These are phyloP conservation scores for Groenewaldozyma tartarivorans DNA, from an alignment of 805 yeast species.

Conservation along the genomic window DNA sequence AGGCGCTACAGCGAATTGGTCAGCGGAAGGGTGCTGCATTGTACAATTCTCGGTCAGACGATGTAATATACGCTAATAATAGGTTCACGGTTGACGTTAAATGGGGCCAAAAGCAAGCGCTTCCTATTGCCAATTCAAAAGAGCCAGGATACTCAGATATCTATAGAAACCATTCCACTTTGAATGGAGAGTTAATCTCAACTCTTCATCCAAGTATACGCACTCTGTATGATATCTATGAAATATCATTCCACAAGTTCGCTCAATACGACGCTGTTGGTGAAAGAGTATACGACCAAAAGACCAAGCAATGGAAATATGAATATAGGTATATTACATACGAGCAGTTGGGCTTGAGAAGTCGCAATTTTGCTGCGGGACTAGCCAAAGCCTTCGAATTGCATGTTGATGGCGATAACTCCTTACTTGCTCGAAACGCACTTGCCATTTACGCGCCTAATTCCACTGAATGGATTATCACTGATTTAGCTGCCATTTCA, in stretches of 20 bases:
- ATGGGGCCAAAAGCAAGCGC: slow-evolving; percentile 17
- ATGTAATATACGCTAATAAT: no score
- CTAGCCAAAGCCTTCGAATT: slow-evolving; percentile 32
- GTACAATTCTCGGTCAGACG: no score
- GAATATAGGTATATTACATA: slow-evolving; percentile 38
- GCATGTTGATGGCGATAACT: slow-evolving; percentile 11
- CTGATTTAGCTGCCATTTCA: slow-evolving; percentile 59
- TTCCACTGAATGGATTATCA: slow-evolving; percentile 48
- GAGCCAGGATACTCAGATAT: slow-evolving; percentile 42
- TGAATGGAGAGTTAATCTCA: slow-evolving; percentile 22
- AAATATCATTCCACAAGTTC: slow-evolving; percentile 19
- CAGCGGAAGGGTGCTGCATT: no score
- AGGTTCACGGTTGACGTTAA: no score
- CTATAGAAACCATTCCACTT: slow-evolving; percentile 36
- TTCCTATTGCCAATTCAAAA: slow-evolving; percentile 32
- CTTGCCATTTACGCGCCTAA: slow-evolving; percentile 24
- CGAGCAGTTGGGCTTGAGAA: slow-evolving; percentile 33
- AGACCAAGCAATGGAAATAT: slow-evolving; percentile 31
- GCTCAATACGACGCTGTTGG: slow-evolving; percentile 32
- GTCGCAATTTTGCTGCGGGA: slow-evolving; percentile 47
- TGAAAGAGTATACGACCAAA: slow-evolving; percentile 28
- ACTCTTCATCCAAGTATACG: slow-evolving; percentile 28
- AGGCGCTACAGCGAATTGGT: no score
- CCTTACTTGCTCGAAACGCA: no score
- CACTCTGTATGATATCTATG: slow-evolving; percentile 32